phyloP scores from a whole-genome alignment of 2,329 filamentous ascomycete species.

The Colletotrichum tropicale region DNA sequence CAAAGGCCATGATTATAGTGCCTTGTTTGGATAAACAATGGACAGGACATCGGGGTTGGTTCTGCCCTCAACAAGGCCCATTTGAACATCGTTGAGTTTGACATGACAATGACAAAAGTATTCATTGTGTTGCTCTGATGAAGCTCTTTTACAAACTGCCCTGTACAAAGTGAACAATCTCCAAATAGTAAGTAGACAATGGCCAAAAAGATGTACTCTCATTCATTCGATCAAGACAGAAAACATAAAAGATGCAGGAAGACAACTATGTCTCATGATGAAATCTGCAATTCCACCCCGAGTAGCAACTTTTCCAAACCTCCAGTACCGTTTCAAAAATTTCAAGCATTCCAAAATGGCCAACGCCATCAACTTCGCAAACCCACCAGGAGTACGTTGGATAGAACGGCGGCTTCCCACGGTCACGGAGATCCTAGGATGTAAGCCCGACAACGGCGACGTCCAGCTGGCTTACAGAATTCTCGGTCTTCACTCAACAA shows the following conservation, averaged over 20 bases:
- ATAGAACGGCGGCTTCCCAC: not conserved
- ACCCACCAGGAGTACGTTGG: not conserved
- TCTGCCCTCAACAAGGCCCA: not conserved
- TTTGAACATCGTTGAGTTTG: not conserved
- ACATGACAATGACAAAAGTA: not conserved
- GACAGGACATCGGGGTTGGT: not conserved
- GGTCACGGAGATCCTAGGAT: not conserved
- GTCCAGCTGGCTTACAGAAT: not conserved
- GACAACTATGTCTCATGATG: not conserved
- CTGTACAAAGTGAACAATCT: not conserved
- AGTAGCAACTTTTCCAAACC: not conserved
- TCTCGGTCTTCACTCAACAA: not conserved
- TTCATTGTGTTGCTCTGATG: not conserved
- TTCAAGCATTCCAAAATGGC: not conserved
- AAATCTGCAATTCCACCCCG: not conserved
- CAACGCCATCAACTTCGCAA: not conserved
- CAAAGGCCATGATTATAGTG: not conserved
- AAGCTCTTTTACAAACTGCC: not conserved
- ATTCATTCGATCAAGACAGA: not conserved
- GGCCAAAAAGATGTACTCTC: not conserved
- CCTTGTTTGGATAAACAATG: not conserved
- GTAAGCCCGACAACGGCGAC: not conserved
- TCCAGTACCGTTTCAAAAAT: not conserved
- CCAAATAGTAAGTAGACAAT: not conserved
- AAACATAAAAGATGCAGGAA: not conserved